Conservation (phyloP, 495 filamentous ascomycete species). For the Aspergillus funiculosus region DNA sequence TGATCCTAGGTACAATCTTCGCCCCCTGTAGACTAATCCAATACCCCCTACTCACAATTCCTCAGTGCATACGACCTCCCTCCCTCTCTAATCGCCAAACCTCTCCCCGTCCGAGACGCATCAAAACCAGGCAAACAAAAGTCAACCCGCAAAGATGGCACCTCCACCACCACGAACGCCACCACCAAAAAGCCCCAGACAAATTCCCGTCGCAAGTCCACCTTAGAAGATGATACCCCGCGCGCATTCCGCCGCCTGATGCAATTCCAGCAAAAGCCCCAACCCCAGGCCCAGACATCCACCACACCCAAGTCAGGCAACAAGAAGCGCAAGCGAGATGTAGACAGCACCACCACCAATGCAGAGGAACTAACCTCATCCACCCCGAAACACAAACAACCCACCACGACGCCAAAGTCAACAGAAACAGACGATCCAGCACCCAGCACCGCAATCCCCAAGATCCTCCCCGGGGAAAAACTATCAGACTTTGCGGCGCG, state of each 20-base stretch:
- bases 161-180: slow-evolving; percentile 15
- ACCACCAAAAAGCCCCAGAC: slow-evolving; percentile 10
- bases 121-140: slow-evolving; percentile 20
- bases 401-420: slow-evolving; percentile 15
- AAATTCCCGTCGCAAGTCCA: slow-evolving; percentile 41
- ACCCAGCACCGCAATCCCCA: slow-evolving; percentile 33
- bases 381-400: slow-evolving; percentile 14
- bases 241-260: slow-evolving; percentile 80
- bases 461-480: slow-evolving; percentile 74
- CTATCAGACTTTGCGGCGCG: slow-evolving; percentile 77
- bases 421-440: background rate
- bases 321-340: slow-evolving; percentile 45
- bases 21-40: background rate
- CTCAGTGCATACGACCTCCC: slow-evolving; percentile 64
- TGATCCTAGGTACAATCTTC: slow-evolving; percentile 29
- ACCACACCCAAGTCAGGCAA: no score
- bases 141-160: slow-evolving; percentile 21
- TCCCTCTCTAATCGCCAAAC: slow-evolving; percentile 60
- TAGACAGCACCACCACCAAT: background rate
- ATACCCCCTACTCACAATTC: background rate
- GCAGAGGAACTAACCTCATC: no score
- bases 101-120: slow-evolving; percentile 54
- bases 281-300: no score
- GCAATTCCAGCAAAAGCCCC: slow-evolving; percentile 51
- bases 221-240: slow-evolving; percentile 69